phyloP scores from a whole-genome alignment of 495 filamentous ascomycete species.

The Penicillium ucsense region DNA sequence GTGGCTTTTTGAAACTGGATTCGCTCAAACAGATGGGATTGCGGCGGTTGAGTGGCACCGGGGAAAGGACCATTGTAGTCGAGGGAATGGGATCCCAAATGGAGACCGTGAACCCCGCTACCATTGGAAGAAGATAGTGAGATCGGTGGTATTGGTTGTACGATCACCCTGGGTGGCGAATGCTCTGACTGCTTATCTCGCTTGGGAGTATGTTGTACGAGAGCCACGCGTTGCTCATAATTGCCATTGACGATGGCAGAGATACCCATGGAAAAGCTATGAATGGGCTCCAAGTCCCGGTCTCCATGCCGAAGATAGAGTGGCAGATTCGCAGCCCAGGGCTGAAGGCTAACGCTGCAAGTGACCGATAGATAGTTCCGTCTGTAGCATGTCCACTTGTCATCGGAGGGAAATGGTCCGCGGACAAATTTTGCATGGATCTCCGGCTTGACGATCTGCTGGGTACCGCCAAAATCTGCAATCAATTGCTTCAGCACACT shows the following conservation, averaged over 20 bases:
- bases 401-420: slow-evolving; percentile 78
- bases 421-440: slow-evolving; percentile 85
- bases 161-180: slow-evolving; percentile 59
- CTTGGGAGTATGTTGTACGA: slow-evolving; percentile 93
- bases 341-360: slow-evolving; percentile 65
- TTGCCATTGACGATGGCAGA: slow-evolving; percentile 74
- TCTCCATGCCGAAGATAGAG: slow-evolving; percentile 33
- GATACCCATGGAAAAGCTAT: slow-evolving; percentile 72
- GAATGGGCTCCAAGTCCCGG: slow-evolving; percentile 47
- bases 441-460: slow-evolving; percentile 56
- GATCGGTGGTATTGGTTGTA: slow-evolving; percentile 56
- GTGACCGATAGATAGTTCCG: slow-evolving; percentile 90
- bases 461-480: slow-evolving; percentile 31
- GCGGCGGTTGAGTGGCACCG: slow-evolving; percentile 31
- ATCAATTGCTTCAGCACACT: slow-evolving; percentile 47
- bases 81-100: slow-evolving; percentile 25
- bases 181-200: slow-evolving; percentile 84
- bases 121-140: slow-evolving; percentile 23
- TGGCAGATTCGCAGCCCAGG: slow-evolving; percentile 37
- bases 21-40: slow-evolving; percentile 66
- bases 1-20: slow-evolving; percentile 97
- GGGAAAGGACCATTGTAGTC: slow-evolving; percentile 33
- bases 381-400: slow-evolving; percentile 92
- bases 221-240: slow-evolving; percentile 68
- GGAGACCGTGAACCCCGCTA: slow-evolving; percentile 18